Evolutionary conservation across 2,329 filamentous ascomycete species (phyloP).

Genomic region (Juglanconis juglandina): DNA sequence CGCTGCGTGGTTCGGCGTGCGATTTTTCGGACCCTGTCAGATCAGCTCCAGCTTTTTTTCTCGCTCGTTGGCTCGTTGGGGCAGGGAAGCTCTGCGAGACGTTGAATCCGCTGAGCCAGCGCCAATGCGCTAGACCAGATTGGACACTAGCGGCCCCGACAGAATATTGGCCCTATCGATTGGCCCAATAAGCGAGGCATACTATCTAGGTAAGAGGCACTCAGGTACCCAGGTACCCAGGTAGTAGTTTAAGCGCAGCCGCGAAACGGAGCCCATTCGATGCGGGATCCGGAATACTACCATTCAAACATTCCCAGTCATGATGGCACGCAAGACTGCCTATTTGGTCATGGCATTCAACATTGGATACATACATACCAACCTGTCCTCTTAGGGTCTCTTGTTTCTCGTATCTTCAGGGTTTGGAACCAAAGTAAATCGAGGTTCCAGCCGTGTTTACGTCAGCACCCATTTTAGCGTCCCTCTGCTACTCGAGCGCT

Average conservation of each 20-base stretch:
- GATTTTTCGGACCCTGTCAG: constrained; percentile 12
- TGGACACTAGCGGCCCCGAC: constrained; percentile 13
- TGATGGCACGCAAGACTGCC: no score
- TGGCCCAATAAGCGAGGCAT: constrained; percentile 1
- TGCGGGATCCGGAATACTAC: no score
- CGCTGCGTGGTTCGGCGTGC: constrained; percentile 17
- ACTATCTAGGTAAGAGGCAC: background rate
- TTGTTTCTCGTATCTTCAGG: no score
- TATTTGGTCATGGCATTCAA: no score
- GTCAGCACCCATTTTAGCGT: no score
- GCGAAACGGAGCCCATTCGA: background rate
- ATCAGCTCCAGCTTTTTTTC: constrained; percentile 9
- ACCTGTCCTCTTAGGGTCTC: no score
- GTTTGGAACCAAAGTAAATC: no score
- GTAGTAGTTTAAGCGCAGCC: background rate
- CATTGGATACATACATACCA: no score
- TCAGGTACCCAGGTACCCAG: background rate
- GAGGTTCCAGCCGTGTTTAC: no score
- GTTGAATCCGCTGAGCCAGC: background rate
- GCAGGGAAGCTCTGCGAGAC: constrained; percentile 7
- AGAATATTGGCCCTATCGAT: constrained; percentile 9
- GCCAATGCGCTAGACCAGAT: constrained; percentile 4
- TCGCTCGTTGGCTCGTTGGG: constrained; percentile 10
- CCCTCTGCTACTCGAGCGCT: no score
- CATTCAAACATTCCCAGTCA: no score